A percentile compares a stretch with the other conserved stretches of the same genome.
phyloP scores from a whole-genome alignment of 202 grass and related monocot genomes.

The Bolboschoenoplectus hybrid region DNA sequence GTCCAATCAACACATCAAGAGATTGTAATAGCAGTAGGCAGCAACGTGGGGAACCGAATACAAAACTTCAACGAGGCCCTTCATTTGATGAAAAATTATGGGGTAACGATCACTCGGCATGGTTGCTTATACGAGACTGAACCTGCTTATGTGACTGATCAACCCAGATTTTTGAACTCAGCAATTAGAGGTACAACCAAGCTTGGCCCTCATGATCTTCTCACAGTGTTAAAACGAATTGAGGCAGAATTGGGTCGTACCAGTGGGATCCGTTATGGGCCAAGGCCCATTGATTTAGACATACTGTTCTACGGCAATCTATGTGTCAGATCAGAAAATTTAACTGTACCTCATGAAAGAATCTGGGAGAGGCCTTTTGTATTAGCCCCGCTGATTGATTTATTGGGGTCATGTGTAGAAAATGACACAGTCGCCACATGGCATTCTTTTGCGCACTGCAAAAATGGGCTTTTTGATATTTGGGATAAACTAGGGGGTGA shows the following conservation, averaged over 20 bases:
- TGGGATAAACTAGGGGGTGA: constrained; percentile 85
- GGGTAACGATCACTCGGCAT: constrained; percentile 68
- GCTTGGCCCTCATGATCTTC: constrained; percentile 66
- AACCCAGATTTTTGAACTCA: constrained; percentile 83
- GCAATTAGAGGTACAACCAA: constrained; percentile 77
- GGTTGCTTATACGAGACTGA: constrained; percentile 80
- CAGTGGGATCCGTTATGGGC: constrained; percentile 70
- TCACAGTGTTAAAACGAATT: constrained; percentile 73
- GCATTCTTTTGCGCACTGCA: constrained; percentile 68
- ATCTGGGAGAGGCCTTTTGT: constrained; percentile 92
- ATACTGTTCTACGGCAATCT: constrained; percentile 79
- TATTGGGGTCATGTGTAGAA: constrained; percentile 56
- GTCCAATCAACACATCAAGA: constrained; percentile 57
- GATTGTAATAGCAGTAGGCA: constrained; percentile 83
- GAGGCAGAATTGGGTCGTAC: constrained; percentile 72
- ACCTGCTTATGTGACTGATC: constrained; percentile 83
- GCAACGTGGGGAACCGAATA: constrained; percentile 78
- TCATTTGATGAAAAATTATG: constrained; percentile 57
- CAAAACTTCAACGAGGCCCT: constrained; percentile 65
- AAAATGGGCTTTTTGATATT: constrained; percentile 65
- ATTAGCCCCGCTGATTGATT: constrained; percentile 82
- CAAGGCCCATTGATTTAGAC: constrained; percentile 84
- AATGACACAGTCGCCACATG: constrained; percentile 56
- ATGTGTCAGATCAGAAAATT: constrained; percentile 53
- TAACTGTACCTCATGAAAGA: constrained; percentile 77